Conservation (phyloP, 495 filamentous ascomycete genomes). For the Neurospora sp. region DNA sequence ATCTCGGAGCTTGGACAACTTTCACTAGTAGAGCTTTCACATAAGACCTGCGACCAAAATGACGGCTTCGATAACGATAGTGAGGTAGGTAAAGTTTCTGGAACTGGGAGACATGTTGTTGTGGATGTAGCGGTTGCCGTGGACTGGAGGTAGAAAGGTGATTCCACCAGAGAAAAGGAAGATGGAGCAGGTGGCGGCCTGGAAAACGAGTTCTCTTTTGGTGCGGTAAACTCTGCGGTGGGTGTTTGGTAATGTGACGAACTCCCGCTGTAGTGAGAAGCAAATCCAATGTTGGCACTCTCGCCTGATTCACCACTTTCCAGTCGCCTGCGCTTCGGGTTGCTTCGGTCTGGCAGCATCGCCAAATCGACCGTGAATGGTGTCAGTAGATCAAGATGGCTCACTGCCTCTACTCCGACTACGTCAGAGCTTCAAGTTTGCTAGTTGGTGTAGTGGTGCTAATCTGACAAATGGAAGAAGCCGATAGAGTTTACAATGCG, state of each 20-base stretch:
- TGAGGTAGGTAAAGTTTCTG: too few species aligned
- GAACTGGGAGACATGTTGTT: too few species aligned
- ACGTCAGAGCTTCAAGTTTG: too few species aligned
- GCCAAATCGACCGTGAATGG: too few species aligned
- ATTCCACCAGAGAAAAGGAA: background rate
- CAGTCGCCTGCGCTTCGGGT: background rate
- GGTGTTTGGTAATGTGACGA: background rate
- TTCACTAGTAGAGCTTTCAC: too few species aligned
- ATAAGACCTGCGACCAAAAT: too few species aligned
- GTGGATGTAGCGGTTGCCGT: background rate
- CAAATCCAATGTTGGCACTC: background rate
- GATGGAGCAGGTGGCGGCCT: background rate
- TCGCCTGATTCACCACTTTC: background rate
- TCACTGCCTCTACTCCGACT: too few species aligned
- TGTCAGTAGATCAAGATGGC: too few species aligned
- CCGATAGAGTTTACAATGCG: too few species aligned
- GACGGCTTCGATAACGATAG: too few species aligned
- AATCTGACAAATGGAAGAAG: too few species aligned
- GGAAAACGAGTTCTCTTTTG: background rate
- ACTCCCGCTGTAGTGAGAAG: background rate
- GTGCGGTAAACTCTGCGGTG: background rate
- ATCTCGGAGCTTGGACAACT: background rate
- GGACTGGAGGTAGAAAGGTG: background rate
- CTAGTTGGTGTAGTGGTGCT: too few species aligned
- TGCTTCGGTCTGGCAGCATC: background rate